These are phyloP conservation scores for Rubus parviflorus DNA, from an alignment of 306 rosid species.

Conservation along the genomic window DNA sequence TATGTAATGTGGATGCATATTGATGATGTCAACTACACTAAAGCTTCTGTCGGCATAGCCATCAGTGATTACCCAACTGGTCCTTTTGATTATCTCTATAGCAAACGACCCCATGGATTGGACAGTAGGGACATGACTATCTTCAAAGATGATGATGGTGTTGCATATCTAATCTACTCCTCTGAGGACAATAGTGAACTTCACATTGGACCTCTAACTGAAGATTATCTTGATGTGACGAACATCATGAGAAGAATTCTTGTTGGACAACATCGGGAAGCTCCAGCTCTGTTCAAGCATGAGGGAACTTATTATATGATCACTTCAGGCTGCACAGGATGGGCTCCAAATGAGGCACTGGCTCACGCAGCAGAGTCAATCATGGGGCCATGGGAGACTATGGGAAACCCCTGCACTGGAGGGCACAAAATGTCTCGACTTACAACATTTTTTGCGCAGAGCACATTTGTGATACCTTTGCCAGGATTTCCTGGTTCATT, in stretches of 20 bases:
- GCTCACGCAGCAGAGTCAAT: conserved; percentile 89
- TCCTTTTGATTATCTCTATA: conserved; percentile 77
- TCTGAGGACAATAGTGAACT: conserved; percentile 96
- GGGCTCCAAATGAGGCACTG: conserved; percentile 97
- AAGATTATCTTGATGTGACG: conserved; percentile 74
- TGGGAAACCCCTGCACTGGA: conserved; percentile 88
- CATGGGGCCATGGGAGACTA: conserved; percentile 91
- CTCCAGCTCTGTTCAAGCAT: conserved; percentile 93
- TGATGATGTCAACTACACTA: conserved; percentile 90
- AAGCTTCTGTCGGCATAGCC: conserved; percentile 86
- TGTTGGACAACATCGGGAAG: conserved; percentile 92
- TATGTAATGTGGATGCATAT: conserved; percentile 99
- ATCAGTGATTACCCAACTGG: conserved; percentile 79
- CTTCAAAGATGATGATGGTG: conserved; percentile 86
- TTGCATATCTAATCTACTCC: conserved; percentile 87
- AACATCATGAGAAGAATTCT: conserved; percentile 61
- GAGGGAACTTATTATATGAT: conserved; percentile 92
- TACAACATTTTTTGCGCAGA: conserved; percentile 87
- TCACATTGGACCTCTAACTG: conserved; percentile 81
- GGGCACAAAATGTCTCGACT: conserved; percentile 71
- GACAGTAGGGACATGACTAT: conserved; percentile 96
- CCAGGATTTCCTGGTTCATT: conserved; percentile 64
- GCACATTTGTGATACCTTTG: conserved; percentile 81
- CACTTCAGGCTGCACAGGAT: conserved; percentile 96
- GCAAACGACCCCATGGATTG: conserved; percentile 88